Conservation (phyloP, 306 rosid genomes). For the Rosa chinensis region DNA sequence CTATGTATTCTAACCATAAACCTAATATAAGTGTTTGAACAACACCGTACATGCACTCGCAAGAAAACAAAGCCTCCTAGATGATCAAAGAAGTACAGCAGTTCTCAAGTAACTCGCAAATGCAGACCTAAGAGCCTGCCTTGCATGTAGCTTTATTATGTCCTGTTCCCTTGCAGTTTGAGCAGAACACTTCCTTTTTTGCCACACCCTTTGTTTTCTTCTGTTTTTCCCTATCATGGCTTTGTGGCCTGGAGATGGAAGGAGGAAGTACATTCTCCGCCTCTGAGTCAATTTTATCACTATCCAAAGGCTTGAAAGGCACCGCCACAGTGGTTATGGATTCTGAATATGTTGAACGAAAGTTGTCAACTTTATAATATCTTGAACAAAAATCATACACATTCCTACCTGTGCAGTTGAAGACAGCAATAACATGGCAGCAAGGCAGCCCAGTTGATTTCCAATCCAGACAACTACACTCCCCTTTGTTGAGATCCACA, state of each 20-base stretch:
- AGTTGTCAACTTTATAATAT: conserved; percentile 36
- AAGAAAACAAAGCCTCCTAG: neutral
- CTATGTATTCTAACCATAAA: neutral
- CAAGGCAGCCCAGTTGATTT: conserved; percentile 50
- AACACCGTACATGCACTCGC: neutral
- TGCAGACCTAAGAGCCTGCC: conserved; percentile 27
- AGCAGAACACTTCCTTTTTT: conserved; percentile 38
- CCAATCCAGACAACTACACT: conserved; percentile 49
- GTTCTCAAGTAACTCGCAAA: neutral
- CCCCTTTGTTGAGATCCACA: conserved; percentile 43
- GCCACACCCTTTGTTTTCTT: conserved; percentile 13
- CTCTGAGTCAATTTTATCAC: conserved; percentile 14
- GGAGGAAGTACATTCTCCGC: conserved; percentile 47
- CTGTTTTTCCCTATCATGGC: conserved; percentile 35
- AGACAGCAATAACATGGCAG: conserved; percentile 49
- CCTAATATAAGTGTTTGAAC: neutral
- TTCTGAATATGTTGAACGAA: conserved; percentile 30
- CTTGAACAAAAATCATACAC: conserved; percentile 39
- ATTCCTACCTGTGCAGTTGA: conserved; percentile 35
- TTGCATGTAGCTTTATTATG: conserved; percentile 56
- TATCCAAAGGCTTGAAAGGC: conserved; percentile 11
- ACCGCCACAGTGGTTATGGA: conserved; percentile 33
- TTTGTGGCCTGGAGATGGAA: conserved; percentile 27
- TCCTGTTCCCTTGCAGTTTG: conserved; percentile 49
- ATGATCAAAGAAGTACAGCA: neutral